Percentiles rank a stretch among this genome's conserved stretches.
These are phyloP conservation scores for Rhizopogon rudus DNA, from an alignment of 768 basidiomycete genomes.

Conservation along the genomic window DNA sequence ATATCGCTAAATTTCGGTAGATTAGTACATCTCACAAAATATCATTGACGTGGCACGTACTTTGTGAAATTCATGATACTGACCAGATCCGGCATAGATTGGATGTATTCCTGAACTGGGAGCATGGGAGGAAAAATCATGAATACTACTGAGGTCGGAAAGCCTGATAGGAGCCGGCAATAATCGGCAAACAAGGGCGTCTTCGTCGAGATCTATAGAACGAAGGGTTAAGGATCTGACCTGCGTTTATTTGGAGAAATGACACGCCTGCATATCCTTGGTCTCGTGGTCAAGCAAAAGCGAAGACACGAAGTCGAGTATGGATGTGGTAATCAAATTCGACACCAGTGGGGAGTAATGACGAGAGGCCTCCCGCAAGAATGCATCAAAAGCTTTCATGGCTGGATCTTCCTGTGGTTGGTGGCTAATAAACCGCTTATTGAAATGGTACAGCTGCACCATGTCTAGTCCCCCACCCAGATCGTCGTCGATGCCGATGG, in stretches of 20 bases:
- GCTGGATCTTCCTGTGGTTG: slow-evolving; percentile 1
- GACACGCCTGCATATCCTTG: slow-evolving; percentile 13
- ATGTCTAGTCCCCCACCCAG: too few species aligned
- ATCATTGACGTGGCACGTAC: not conserved
- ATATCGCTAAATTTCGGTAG: slow-evolving; percentile 22
- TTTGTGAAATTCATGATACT: not conserved
- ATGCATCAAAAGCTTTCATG: slow-evolving; percentile 19
- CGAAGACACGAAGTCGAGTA: slow-evolving; percentile 8
- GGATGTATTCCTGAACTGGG: slow-evolving; percentile 24
- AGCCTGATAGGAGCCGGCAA: slow-evolving; percentile 16
- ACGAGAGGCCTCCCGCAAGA: slow-evolving; percentile 8
- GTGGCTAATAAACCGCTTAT: too few species aligned
- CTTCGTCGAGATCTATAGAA: slow-evolving; percentile 1
- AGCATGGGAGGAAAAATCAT: slow-evolving; percentile 27
- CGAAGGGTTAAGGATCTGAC: not conserved
- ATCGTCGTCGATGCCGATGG: not conserved
- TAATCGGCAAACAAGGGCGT: slow-evolving; percentile 12
- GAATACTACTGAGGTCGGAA: slow-evolving; percentile 21
- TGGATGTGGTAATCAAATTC: slow-evolving; percentile 26
- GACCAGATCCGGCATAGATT: slow-evolving; percentile 27
- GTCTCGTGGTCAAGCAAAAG: slow-evolving; percentile 22
- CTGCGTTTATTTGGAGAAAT: not conserved
- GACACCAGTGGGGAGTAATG: slow-evolving; percentile 22
- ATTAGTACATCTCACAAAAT: not conserved
- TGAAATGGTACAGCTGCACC: too few species aligned